A percentile compares a stretch with the other conserved stretches of the same genome.
phyloP scores from a whole-genome alignment of 768 basidiomycete species.

The Hericium erinaceus region DNA sequence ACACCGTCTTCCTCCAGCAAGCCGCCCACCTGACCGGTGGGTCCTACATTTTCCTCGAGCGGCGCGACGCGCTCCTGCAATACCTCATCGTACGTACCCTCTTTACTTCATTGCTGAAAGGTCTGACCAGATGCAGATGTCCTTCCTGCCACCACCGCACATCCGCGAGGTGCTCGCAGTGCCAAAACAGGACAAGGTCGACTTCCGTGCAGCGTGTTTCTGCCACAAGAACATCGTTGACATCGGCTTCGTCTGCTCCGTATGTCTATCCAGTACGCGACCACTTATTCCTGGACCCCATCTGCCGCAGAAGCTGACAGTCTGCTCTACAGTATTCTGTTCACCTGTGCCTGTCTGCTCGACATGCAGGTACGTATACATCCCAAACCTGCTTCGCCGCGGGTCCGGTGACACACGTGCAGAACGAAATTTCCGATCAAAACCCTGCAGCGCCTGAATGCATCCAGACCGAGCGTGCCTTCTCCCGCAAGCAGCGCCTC shows the following conservation, averaged over 20 bases:
- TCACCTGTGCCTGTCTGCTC: conserved; percentile 89
- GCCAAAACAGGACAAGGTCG: conserved; percentile 91
- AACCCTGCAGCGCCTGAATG: conserved; percentile 74
- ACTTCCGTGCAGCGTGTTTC: conserved; percentile 97
- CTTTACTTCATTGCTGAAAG: neutral
- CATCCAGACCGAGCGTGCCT: conserved; percentile 27
- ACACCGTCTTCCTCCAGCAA: conserved; percentile 95
- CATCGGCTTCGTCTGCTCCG: conserved; percentile 96
- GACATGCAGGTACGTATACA: conserved; percentile 70
- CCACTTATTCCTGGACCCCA: neutral
- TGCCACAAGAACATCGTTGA: conserved; percentile 97
- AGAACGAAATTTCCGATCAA: conserved; percentile 96
- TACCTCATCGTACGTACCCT: conserved; percentile 60
- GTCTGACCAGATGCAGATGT: conserved; percentile 53
- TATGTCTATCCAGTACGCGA: conserved; percentile 86
- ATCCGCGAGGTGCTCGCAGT: conserved; percentile 72
- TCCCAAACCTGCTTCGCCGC: neutral
- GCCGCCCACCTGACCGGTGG: conserved; percentile 94
- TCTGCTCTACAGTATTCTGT: conserved; percentile 65
- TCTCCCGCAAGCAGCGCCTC: conserved; percentile 4
- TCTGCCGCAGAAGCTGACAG: neutral
- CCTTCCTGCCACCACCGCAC: conserved; percentile 61
- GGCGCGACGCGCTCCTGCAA: conserved; percentile 82
- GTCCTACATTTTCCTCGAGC: conserved; percentile 79
- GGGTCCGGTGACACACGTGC: neutral